phyloP scores from a whole-genome alignment of 164 flowering plant species.

The Stephania yunnanensis region DNA sequence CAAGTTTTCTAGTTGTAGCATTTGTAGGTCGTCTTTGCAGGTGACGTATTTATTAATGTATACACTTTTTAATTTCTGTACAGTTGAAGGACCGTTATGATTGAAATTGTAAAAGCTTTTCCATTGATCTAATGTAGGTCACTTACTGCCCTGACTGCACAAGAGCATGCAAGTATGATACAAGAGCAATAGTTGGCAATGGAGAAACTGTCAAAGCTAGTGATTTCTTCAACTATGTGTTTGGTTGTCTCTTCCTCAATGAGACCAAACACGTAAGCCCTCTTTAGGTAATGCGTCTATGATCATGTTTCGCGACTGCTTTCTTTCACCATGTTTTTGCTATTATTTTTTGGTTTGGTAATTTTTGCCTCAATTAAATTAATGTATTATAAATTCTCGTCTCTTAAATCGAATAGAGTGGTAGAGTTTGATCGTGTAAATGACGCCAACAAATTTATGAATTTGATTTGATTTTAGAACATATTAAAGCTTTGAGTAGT shows the following conservation, averaged over 20 bases:
- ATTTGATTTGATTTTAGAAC: no score
- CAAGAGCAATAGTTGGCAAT: constrained; percentile 34
- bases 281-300: constrained; percentile 22
- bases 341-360: not conserved
- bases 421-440: no score
- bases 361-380: not conserved
- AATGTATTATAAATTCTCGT: no score
- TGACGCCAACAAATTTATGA: no score
- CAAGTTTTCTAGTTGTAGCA: no score
- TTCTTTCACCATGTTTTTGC: not conserved
- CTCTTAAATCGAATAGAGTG: no score
- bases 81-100: not conserved
- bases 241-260: constrained; percentile 86
- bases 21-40: no score
- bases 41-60: no score
- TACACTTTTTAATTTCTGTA: no score
- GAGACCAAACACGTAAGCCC: constrained; percentile 63
- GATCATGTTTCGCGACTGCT: not conserved
- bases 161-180: constrained; percentile 90
- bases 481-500: no score
- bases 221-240: constrained; percentile 77
- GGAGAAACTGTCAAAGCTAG: constrained; percentile 45
- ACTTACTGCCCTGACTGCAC: constrained; percentile 95
- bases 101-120: not conserved
- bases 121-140: constrained; percentile 42